Evolutionary conservation across 2,329 filamentous ascomycete species (phyloP), one percentile per base, ranked within the genome.

Genomic region (Paramyrothecium roridum): DNA sequence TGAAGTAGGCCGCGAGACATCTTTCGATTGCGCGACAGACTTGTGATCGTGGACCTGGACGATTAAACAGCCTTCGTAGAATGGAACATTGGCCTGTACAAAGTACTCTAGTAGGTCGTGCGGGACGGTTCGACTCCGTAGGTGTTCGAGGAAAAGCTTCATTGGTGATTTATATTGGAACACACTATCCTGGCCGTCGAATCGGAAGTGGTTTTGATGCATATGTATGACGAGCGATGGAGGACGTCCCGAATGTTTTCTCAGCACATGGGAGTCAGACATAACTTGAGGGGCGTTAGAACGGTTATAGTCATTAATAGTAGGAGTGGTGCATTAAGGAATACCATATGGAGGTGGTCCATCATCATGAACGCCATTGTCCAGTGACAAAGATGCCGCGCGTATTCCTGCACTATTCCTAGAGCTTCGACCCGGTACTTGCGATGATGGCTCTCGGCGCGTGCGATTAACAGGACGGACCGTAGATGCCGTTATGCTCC

Each of bases 21-120:
- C 85, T 67, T 91, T 86, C 62, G 81, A 76, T 58, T 81, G 80
- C 49, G 80, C 80, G 46, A 77, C 77, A 1, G 88, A 85, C 65
- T 89, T 90, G 75, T 96, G 90, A 69, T 98, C 91, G 65, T 96
- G 84, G n/a, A 98, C 79, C 70, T 96, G 88, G 37, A 99, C 92
- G 62, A 99, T 98, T 55, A 99, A 81, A 67, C 93, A 96, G 33
- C 90, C 92, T 71, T 98, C 93, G 69, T 98, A 99, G 68, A 96
- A 98, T 11, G 82, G 80, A 16, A 96, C 88, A 20, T 86, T 85
- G 19, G 80, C 79, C 50, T 85, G 80, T 26, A 86, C 80, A 54
- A 99, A 84, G 62, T 93, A 88, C 50, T 89, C 85, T 12, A 98
- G 76, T 68, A 98, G 85, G 63, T 97, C 92, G 71, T 97, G 92